phyloP scores from a whole-genome alignment of 352 stramenopile species.

The Phytophthora multivora region DNA sequence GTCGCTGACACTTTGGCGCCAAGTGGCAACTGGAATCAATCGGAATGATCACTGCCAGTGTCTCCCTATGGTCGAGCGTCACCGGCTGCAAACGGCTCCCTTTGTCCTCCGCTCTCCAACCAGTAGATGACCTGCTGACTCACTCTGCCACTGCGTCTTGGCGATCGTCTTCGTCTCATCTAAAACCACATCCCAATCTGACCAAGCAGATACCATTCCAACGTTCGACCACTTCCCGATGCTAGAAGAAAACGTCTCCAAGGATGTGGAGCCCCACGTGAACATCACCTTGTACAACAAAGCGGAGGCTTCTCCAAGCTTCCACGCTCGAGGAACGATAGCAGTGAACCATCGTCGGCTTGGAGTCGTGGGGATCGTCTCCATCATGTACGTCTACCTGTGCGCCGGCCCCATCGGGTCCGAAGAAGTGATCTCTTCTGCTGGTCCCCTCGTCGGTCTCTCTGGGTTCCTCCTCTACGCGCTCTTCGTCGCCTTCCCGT shows the following conservation, averaged over 20 bases:
- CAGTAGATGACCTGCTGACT: conserved; percentile 7
- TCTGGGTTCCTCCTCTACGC: conserved; percentile 86
- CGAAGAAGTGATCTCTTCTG: conserved; percentile 34
- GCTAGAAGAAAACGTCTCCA: conserved; percentile 13
- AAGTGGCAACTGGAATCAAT: conserved; percentile 6
- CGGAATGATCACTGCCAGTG: neutral
- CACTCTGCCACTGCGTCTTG: conserved; percentile 15
- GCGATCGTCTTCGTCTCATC: too few species aligned
- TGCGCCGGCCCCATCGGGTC: conserved; percentile 43
- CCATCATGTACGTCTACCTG: conserved; percentile 46
- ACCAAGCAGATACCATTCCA: conserved; percentile 20
- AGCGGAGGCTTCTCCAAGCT: conserved; percentile 33
- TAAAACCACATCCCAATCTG: conserved; percentile 9
- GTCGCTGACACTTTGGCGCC: conserved; percentile 9
- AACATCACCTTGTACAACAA: conserved; percentile 32
- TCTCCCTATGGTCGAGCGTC: conserved; percentile 19
- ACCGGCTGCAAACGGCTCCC: conserved; percentile 1
- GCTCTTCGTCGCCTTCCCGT: conserved; percentile 87
- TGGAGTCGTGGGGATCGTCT: conserved; percentile 28
- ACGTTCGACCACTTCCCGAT: conserved; percentile 10
- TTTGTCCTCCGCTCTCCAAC: neutral
- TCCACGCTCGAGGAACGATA: conserved; percentile 17
- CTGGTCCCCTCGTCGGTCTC: conserved; percentile 67
- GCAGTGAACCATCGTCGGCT: conserved; percentile 42
- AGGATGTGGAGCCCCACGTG: neutral